Base-by-base conservation (phyloP, 2,329 filamentous ascomycete genomes). In the Dothideomycetidae sp. region DNA sequence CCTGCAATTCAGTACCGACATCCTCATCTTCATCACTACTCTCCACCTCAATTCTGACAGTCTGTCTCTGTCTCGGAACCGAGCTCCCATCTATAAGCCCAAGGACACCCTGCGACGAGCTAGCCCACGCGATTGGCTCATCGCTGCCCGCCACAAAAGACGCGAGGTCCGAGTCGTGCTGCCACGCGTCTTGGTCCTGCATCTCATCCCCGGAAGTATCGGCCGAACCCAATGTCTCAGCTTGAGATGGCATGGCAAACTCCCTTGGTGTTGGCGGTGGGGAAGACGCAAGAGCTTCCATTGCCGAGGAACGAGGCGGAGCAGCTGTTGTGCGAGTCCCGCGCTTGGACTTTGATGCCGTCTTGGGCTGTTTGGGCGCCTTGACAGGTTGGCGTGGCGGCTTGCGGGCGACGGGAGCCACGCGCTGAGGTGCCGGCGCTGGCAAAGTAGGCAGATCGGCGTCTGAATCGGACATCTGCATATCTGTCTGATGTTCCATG, bases 111-210 rank as follows among this genome's bases (percentile, higher is more conserved):
- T 51, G 39, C 10, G 50, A 54, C n/a, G 49, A 53, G 18, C 48
- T 50, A 10, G 42, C 44, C 28, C 50, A 44, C 31, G 52, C 52
- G 15, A 57, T 46, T 4, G 58, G 52, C 18, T 61, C 58, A 17
- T 61, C 60, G n/a, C 59, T 59, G 18, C 56, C 58, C 1, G 57
- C 62, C 31, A 67, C 57, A 45, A 67, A 67, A 37, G 57, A 60
- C 7, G 53, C 51, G 3, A 66, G 54, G 31, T 67, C 63, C 4
- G 61, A 66, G 41, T 65, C 62, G 3, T 55, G 40, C 28, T 57
- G 53, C 29, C 62, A 58, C 31, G 59, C 59, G 13, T 59, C 58
- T 14, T 63, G 56, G 36, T 62, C 56, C 2, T 46, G 31, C 13
- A 54, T 50, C 5, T 48, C 50, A 14, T 46, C 49, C 18, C 58